Evolutionary conservation across 2,329 filamentous ascomycete species (phyloP).

Genomic region (Xylaria sp.): DNA sequence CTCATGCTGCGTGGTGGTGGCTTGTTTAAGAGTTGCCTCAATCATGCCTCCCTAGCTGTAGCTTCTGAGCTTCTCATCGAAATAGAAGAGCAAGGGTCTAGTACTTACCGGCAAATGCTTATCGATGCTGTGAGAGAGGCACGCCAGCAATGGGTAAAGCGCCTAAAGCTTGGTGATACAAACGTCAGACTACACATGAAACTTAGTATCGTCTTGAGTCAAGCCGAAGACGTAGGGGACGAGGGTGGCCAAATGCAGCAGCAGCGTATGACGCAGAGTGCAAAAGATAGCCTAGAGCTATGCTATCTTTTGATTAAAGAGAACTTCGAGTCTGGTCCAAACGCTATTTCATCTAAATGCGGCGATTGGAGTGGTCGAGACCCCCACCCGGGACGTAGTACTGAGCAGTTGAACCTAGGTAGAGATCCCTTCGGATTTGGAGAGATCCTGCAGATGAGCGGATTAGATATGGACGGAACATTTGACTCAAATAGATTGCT

Average conservation of each 20-base stretch:
- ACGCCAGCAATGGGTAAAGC: slow-evolving; percentile 15
- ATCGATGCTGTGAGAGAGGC: slow-evolving; percentile 21
- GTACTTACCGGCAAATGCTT: slow-evolving; percentile 23
- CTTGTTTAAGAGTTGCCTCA: slow-evolving; percentile 14
- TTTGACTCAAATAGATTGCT: neutral
- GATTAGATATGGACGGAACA: neutral
- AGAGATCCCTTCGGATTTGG: neutral
- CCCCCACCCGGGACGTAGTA: neutral
- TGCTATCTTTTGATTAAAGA: slow-evolving; percentile 12
- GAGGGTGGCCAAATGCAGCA: neutral
- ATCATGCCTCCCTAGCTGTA: slow-evolving; percentile 20
- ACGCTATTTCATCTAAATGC: neutral
- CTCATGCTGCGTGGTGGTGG: slow-evolving; percentile 22
- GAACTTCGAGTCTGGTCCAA: neutral
- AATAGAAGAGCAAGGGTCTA: slow-evolving; percentile 18
- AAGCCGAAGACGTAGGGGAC: slow-evolving; percentile 1
- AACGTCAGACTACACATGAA: slow-evolving; percentile 27
- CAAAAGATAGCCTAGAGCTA: slow-evolving; percentile 19
- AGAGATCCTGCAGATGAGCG: neutral
- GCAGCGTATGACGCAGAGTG: slow-evolving; percentile 18
- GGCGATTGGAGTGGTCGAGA: neutral
- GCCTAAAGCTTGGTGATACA: slow-evolving; percentile 18
- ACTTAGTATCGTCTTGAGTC: slow-evolving; percentile 20
- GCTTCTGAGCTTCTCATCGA: slow-evolving; percentile 29
- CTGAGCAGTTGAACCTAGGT: neutral